Base-by-base conservation (phyloP, 2,329 filamentous ascomycete species). In the Neonectria ditissima region DNA sequence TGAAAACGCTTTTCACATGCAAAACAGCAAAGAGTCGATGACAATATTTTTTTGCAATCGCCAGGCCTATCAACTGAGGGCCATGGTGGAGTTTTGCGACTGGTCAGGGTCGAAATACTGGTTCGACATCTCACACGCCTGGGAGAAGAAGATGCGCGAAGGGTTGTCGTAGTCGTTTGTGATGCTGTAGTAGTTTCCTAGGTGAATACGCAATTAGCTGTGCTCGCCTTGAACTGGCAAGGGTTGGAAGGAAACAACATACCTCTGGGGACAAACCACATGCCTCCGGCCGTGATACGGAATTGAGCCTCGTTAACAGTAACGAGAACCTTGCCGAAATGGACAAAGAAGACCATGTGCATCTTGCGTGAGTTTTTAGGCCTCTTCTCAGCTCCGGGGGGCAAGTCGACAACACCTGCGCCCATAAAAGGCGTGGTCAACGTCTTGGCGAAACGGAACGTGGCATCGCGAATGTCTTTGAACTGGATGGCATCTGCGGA, bases 201-300 rank as follows among this genome's bases (percentile, higher is more conserved):
- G 34, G 1, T n/a, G 14, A 2, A 3, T n/a, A 18, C 16, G 34
- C 20, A 59, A 63, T 65, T 48, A 69, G 61, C 41, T 14, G 18
- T 20, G 24, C 55, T 16, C 45, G 47, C 1, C 26, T n/a, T 10
- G 43, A 20, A 4, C 14, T 56, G 8, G 14, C 20, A 22, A 18
- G 47, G 13, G 14, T 24, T 18, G 22, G 52, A 55, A 54, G 55
- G 7, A 14, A 45, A 20, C 52, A 26, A 81, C 91, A 84, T 80
- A 97, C 95, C 95, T 88, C 95, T 88, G 24, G 96, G 96, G 65
- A 99, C 94, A 78, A 97, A 94, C 86, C 93, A 98, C 78, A 94
- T 91, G 56, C 95, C 95, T 43, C 95, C 94, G 71, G 92, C 93
- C 39, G 90, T 89, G 68, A 97, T 94, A 60, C 91, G 89, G 76